Conservation (phyloP, 163 green algal species). For the Scenedesmus sp. region DNA sequence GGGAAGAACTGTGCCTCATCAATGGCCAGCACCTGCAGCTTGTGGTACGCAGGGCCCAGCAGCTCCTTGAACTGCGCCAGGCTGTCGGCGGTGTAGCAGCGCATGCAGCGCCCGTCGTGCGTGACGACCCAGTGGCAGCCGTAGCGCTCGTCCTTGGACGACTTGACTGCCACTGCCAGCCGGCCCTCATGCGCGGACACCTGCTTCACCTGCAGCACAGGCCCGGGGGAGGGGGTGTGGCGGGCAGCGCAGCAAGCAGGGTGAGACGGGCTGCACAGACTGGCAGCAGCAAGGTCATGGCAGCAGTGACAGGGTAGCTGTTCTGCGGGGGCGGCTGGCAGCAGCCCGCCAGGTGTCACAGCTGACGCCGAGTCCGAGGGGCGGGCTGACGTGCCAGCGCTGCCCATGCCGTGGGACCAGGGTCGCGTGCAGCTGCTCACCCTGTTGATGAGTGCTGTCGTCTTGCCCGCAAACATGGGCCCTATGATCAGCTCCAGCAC, state of each 20-base stretch:
- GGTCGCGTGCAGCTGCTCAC: slow-evolving; percentile 53
- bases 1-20: slow-evolving; percentile 95
- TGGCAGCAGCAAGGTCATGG: not conserved
- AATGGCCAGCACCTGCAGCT: slow-evolving; percentile 81
- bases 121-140: slow-evolving; percentile 68
- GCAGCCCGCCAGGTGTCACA: not conserved
- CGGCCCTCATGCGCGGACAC: slow-evolving; percentile 55
- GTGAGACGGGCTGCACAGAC: not conserved
- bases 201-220: slow-evolving; percentile 25
- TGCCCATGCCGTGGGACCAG: not conserved
- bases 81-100: slow-evolving; percentile 53
- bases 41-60: slow-evolving; percentile 38
- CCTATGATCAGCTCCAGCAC: slow-evolving; percentile 84
- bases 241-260: not conserved
- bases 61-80: slow-evolving; percentile 23
- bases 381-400: not conserved
- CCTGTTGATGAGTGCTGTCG: slow-evolving; percentile 76
- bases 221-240: not conserved
- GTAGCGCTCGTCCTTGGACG: slow-evolving; percentile 80
- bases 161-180: slow-evolving; percentile 81
- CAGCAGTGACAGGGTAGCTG: not conserved
- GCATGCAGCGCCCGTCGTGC: slow-evolving; percentile 72
- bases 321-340: not conserved
- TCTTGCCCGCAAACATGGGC: slow-evolving; percentile 93
- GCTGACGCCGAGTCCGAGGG: no score